Evolutionary conservation across 768 basidiomycete species (phyloP).

Genomic region (Agrocybe pediades): DNA sequence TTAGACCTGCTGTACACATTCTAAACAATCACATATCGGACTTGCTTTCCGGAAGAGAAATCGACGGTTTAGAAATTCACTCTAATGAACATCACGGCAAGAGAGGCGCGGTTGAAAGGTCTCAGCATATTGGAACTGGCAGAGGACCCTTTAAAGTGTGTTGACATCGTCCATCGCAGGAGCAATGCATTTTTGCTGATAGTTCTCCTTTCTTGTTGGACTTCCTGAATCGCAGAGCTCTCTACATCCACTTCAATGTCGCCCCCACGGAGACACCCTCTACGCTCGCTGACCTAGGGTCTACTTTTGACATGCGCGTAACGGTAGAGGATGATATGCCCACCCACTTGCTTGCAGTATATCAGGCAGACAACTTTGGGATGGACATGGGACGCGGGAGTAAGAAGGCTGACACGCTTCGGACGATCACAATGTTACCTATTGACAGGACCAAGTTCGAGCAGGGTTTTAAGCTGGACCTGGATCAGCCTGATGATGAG

Average conservation of each 20-base stretch:
- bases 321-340: conserved; percentile 47
- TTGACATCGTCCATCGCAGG: too few relatives aligned
- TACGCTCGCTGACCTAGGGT: conserved; percentile 31
- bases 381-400: conserved; percentile 9
- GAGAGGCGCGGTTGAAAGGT: too few relatives aligned
- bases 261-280: conserved; percentile 17
- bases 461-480: conserved; percentile 34
- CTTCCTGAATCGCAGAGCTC: conserved; percentile 33
- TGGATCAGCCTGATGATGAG: neutral
- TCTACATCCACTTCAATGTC: conserved; percentile 48
- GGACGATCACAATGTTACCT: conserved; percentile 46
- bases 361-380: conserved; percentile 26
- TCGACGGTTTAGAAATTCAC: too few relatives aligned
- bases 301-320: conserved; percentile 50
- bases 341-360: conserved; percentile 58
- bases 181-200: too few relatives aligned
- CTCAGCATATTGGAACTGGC: too few relatives aligned
- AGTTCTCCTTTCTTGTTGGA: too few relatives aligned
- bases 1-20: too few relatives aligned
- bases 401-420: conserved; percentile 31
- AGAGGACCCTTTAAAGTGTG: too few relatives aligned
- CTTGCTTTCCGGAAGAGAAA: too few relatives aligned
- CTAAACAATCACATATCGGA: too few relatives aligned
- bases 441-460: conserved; percentile 51
- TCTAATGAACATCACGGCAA: too few relatives aligned